Evolutionary conservation across 208 protist genomes (phyloP), one percentile per base, ranked within the genome.

Genomic region (Porcisia deanei): DNA sequence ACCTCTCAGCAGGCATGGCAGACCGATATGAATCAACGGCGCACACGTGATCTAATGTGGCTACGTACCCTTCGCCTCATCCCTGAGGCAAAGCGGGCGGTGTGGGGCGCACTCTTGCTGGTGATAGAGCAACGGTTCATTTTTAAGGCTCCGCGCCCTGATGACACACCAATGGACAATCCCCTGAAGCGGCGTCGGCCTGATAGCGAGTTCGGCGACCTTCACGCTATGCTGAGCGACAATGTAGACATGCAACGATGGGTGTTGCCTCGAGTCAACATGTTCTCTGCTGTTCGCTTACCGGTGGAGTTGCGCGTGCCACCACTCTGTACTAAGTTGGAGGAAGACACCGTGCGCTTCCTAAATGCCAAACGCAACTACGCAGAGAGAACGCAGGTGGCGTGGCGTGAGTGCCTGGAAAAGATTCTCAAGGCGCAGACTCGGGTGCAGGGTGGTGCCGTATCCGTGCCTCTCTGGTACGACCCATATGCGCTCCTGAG

Each of bases 71-170:
- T 87, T 52, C 63, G 83, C 9, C 72, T 88, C 55, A 87, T 94
- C 37, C 89, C 92, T 10, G 39, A 67, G 22, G 81, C 69, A 14
- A 87, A 88, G 64, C 84, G 86, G 14, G 78, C 82, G 0, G 78
- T 79, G 22, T 96, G 90, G 87, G 83, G 80, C 2, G 75, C 85
- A 16, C 37, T 91, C 37, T 57, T 96, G 5, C 74, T 88, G 14
- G 73, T 88, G 65, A 76, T 96, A 65, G 92, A 96, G 85, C 79
- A 90, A 61, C 80, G 84, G 10, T 96, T 87, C 65, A 82, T 96
- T 61, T 90, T 96, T 41, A 72, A 80, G 6, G 49, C 73, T 22
- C 76, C 88, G 1, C 71, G 82, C 39, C 82, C 88, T 34, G 79
- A 83, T 25, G 71, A 77, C 3, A 9, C 66, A 5, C 30, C 22